These are phyloP conservation scores for Nemophila menziesii DNA, from an alignment of 257 asterid genomes.

Conservation along the genomic window DNA sequence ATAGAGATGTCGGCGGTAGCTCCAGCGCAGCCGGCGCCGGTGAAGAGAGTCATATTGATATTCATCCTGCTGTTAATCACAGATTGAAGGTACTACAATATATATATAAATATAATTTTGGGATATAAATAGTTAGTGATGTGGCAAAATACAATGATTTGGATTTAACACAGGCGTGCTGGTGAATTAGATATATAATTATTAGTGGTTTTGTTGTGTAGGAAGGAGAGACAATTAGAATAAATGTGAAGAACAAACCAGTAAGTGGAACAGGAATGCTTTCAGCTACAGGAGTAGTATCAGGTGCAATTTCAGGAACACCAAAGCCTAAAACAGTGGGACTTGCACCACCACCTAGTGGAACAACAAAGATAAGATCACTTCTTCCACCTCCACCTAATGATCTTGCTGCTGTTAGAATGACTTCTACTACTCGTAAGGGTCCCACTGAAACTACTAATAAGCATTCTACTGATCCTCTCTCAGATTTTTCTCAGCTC, in stretches of 20 bases:
- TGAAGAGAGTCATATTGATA: conserved; percentile 56
- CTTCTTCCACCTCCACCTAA: conserved; percentile 96
- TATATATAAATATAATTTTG: background rate
- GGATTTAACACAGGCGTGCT: no score
- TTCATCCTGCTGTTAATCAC: conserved; percentile 90
- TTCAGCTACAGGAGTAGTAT: conserved; percentile 59
- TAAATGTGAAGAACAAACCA: conserved; percentile 78
- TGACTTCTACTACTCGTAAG: conserved; percentile 23
- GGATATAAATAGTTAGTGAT: no score
- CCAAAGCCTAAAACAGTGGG: conserved; percentile 47
- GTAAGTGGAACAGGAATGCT: conserved; percentile 85
- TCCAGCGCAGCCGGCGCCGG: conserved; percentile 3
- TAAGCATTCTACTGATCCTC: conserved; percentile 32
- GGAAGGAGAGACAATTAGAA: conserved; percentile 98
- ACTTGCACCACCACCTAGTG: conserved; percentile 84
- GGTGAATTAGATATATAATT: no score
- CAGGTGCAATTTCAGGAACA: conserved; percentile 38
- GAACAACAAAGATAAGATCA: conserved; percentile 54
- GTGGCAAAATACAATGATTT: no score
- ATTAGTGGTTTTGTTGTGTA: conserved; percentile 19
- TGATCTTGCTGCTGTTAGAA: conserved; percentile 50
- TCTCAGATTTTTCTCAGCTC: conserved; percentile 73
- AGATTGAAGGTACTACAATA: conserved; percentile 46
- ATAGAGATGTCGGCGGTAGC: conserved; percentile 34
- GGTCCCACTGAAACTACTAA: conserved; percentile 35